Conservation (phyloP, 139 green algal genomes). For the Chlorella ohadii region DNA sequence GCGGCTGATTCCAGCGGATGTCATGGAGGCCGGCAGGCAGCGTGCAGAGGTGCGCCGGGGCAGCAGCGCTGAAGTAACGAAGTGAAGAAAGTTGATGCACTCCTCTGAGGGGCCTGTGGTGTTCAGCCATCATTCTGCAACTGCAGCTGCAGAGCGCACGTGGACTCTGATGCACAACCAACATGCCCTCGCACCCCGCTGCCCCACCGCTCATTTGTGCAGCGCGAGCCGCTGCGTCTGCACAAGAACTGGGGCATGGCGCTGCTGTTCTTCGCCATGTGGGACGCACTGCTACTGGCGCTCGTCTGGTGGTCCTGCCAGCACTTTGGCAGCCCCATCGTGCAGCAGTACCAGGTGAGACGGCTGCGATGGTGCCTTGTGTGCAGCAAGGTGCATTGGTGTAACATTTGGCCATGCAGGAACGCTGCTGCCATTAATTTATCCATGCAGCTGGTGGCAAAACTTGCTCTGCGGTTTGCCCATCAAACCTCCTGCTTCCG, state of each 20-base stretch:
- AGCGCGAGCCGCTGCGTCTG: conserved; percentile 26
- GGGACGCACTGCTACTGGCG: neutral
- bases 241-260: conserved; percentile 19
- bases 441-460: too few species aligned
- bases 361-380: too few species aligned
- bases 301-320: neutral
- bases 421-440: too few species aligned
- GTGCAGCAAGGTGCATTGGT: neutral
- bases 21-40: neutral
- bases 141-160: neutral
- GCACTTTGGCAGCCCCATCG: neutral
- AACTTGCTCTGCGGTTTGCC: too few species aligned
- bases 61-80: too few species aligned
- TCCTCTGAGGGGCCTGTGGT: too few species aligned
- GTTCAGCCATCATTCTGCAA: too few species aligned
- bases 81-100: too few species aligned
- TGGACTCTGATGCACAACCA: neutral
- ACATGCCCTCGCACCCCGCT: neutral
- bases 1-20: conserved; percentile 5
- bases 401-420: too few species aligned
- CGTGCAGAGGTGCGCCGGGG: conserved; percentile 13
- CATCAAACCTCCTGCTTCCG: too few species aligned
- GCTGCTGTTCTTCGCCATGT: conserved; percentile 8
- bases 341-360: conserved; percentile 3
- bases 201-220: conserved; percentile 12